phyloP scores from a whole-genome alignment of 1,284 basidiomycete genomes.

The Leccinum fallax region DNA sequence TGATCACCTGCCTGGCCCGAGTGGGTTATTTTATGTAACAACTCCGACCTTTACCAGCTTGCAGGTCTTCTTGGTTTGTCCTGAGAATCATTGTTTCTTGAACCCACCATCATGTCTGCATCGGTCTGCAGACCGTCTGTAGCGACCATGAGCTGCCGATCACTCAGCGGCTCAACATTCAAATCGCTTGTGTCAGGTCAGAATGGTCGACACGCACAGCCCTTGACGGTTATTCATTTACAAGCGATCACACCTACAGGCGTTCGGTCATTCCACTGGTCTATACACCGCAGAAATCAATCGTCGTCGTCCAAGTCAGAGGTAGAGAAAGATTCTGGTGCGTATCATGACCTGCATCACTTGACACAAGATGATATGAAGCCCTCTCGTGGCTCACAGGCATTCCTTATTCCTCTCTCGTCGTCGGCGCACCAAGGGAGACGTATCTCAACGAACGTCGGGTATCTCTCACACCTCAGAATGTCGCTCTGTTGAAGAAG shows the following conservation, averaged over 20 bases:
- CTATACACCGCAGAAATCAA: slow-evolving; percentile 27
- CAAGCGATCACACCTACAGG: slow-evolving; percentile 17
- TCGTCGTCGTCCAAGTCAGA: slow-evolving; percentile 13
- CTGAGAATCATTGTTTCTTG: slow-evolving; percentile 25
- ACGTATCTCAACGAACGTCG: slow-evolving; percentile 75
- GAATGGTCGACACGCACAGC: slow-evolving; percentile 1
- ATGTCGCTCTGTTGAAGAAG: slow-evolving; percentile 72
- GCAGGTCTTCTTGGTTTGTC: slow-evolving; percentile 2
- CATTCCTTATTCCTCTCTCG: slow-evolving; percentile 69
- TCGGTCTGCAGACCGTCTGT: slow-evolving; percentile 34
- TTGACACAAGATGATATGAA: slow-evolving; percentile 6
- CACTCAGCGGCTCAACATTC: slow-evolving; percentile 16
- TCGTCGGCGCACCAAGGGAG: slow-evolving; percentile 79
- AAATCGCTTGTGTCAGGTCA: slow-evolving; percentile 30
- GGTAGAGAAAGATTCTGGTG: slow-evolving; percentile 30
- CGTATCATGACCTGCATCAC: slow-evolving; percentile 3
- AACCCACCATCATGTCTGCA: slow-evolving; percentile 34
- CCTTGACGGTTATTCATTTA: slow-evolving; percentile 5
- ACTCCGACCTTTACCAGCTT: slow-evolving; percentile 6
- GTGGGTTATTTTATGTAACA: slow-evolving; percentile 33
- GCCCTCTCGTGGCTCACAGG: slow-evolving; percentile 39
- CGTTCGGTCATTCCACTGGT: slow-evolving; percentile 37
- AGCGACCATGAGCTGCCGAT: slow-evolving; percentile 25
- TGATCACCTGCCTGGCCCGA: not conserved
- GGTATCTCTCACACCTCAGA: slow-evolving; percentile 79